Evolutionary conservation across 2,329 filamentous ascomycete species (phyloP).

Genomic region (Hirsutella thompsonii): DNA sequence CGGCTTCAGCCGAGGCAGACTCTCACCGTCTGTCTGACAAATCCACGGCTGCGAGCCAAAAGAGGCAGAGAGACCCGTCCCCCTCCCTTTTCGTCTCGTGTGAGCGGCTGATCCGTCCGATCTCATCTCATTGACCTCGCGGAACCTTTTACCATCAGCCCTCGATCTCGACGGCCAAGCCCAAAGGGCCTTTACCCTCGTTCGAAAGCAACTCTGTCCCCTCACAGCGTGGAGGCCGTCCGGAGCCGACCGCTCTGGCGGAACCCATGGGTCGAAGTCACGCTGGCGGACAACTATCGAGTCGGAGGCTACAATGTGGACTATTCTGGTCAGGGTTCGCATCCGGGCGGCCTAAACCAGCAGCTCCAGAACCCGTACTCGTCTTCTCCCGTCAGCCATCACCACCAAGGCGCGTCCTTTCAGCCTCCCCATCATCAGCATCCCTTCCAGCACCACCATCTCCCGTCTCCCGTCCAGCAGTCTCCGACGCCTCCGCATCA

Average conservation of each 20-base stretch:
- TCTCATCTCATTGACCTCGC: too few relatives aligned
- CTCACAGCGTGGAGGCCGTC: slow-evolving; percentile 54
- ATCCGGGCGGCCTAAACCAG: slow-evolving; percentile 52
- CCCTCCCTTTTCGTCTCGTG: too few relatives aligned
- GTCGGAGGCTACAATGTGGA: slow-evolving; percentile 63
- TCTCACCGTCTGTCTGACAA: too few relatives aligned
- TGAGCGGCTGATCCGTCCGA: too few relatives aligned
- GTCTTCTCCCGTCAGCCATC: slow-evolving; percentile 20
- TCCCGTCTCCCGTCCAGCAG: not conserved
- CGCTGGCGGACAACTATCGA: slow-evolving; percentile 64
- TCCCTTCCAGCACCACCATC: not conserved
- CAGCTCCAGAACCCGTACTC: slow-evolving; percentile 54
- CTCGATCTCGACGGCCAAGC: not conserved
- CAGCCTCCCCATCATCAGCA: slow-evolving; percentile 13
- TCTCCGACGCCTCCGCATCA: slow-evolving; percentile 1
- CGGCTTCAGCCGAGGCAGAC: too few relatives aligned
- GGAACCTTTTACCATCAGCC: too few relatives aligned
- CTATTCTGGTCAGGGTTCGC: slow-evolving; percentile 55
- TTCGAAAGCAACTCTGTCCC: slow-evolving; percentile 39
- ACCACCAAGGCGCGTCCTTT: slow-evolving; percentile 5
- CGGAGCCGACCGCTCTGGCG: slow-evolving; percentile 67
- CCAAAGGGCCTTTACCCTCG: slow-evolving; percentile 31
- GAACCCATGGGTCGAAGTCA: slow-evolving; percentile 60
- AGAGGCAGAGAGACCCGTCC: too few relatives aligned
- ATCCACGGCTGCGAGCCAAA: too few relatives aligned